Base-by-base conservation (phyloP, 2,329 filamentous ascomycete species). In the Alternaria triticimaculans region DNA sequence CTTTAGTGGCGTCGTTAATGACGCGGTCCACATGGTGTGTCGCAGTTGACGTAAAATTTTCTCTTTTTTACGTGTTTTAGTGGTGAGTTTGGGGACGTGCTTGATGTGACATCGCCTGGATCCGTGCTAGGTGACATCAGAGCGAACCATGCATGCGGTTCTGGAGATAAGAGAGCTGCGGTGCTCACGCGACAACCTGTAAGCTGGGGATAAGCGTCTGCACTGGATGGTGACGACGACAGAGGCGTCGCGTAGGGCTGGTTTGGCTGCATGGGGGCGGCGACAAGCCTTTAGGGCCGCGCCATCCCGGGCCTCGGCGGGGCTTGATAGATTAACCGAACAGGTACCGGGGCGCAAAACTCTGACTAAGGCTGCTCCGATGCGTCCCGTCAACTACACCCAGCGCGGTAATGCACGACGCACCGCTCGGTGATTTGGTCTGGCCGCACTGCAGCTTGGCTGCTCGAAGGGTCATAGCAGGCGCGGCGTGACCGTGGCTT, bases 11-110 rank as follows among this genome's bases (percentile, higher is more conserved):
- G 25, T 44, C 50, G 56, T 44, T 28, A 53, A 68, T 63, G 58
- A 65, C 25, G 64, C 64, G 71, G 57, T 72, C 75, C 75, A 77
- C 75, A 71, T 76, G 61, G 75, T 61, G 67, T 56, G 58, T 48
- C 28, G 61, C 56, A 56, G 61, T 74, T 75, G 69, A 75, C 73
- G 71, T 74, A 76, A 75, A 75, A 74, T 69, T 75, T 76, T 76
- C 72, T 71, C 69, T 65, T 69, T 63, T 63, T 60, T 60, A 56
- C 55, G 57, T 55, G 61, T 60, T 48, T 44, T 26, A 58, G 58
- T 61, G 50, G 51, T 64, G 58, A 68, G 10, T 26, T 46, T 37
- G 53, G 71, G 71, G 66, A 70, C 72, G 70, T 74, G 70, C 70
- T 55, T 53, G 43, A 43, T 18, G 60, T 67, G 63, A 64, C 66